phyloP scores from a whole-genome alignment of 768 basidiomycete genomes.

The Panellus pusillus region DNA sequence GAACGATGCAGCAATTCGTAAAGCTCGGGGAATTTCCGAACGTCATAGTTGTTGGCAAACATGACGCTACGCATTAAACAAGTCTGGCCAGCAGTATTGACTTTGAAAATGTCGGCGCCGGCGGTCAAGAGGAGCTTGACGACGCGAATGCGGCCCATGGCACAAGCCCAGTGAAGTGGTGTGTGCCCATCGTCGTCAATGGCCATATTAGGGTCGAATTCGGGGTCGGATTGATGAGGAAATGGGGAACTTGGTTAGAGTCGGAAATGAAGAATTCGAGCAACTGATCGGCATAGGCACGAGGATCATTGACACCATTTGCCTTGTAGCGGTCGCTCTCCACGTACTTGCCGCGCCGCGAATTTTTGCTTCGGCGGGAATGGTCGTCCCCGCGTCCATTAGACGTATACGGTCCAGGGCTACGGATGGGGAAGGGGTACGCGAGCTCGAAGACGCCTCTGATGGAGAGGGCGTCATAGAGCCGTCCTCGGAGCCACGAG shows the following conservation, averaged over 20 bases:
- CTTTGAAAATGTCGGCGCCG: conserved; percentile 95
- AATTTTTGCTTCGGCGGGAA: conserved; percentile 45
- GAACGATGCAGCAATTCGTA: conserved; percentile 97
- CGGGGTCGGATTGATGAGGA: conserved; percentile 86
- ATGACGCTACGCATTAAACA: conserved; percentile 98
- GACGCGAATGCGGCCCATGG: conserved; percentile 96
- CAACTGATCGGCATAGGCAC: conserved; percentile 92
- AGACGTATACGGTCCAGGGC: conserved; percentile 47
- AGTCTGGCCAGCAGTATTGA: conserved; percentile 95
- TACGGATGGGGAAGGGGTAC: conserved; percentile 84
- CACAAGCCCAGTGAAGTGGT: conserved; percentile 96
- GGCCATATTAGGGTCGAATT: conserved; percentile 93
- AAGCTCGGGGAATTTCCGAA: conserved; percentile 96
- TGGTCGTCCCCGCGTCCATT: conserved; percentile 40
- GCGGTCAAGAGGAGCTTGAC: conserved; percentile 92
- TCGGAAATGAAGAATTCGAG: conserved; percentile 99
- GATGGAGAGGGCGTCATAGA: conserved; percentile 90
- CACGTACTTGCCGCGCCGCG: conserved; percentile 45
- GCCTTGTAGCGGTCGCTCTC: conserved; percentile 42
- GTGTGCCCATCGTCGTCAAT: conserved; percentile 99
- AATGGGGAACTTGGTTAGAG: conserved; percentile 83
- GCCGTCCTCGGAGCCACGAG: conserved; percentile 79
- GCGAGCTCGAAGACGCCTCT: conserved; percentile 82
- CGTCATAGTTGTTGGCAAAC: conserved; percentile 99
- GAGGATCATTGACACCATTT: conserved; percentile 53